Percentiles rank a stretch among this genome's conserved stretches.
These are phyloP conservation scores for Peziza echinospora DNA, from an alignment of 495 filamentous ascomycete species.

Conservation along the genomic window DNA sequence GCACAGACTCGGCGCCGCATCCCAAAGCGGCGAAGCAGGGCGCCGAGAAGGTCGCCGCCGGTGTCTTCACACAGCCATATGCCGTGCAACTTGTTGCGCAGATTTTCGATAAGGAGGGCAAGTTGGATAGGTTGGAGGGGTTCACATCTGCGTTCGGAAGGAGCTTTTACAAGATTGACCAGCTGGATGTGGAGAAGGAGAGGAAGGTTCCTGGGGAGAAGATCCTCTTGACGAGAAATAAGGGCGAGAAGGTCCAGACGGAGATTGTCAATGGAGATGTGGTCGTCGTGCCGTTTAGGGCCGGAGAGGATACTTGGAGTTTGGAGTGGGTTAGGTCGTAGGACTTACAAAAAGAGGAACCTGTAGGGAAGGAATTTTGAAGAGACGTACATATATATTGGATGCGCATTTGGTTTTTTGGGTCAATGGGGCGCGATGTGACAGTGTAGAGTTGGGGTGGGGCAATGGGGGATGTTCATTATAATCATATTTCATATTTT, in stretches of 20 bases:
- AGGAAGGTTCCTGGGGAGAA: constrained; percentile 27
- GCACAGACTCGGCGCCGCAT: constrained; percentile 56
- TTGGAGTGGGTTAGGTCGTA: constrained; percentile 21
- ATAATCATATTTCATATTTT: too few relatives aligned
- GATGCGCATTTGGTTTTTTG: too few relatives aligned
- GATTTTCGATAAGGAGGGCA: constrained; percentile 23
- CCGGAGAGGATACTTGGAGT: constrained; percentile 44
- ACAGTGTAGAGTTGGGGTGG: too few relatives aligned
- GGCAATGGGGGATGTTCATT: too few relatives aligned
- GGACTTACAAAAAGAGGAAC: too few relatives aligned
- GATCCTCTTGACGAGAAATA: constrained; percentile 40
- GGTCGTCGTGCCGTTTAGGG: constrained; percentile 50
- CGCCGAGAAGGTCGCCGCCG: constrained; percentile 46
- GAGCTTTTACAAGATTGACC: constrained; percentile 40
- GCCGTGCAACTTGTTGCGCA: constrained; percentile 32
- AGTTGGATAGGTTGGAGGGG: constrained; percentile 42
- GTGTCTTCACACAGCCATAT: constrained; percentile 81
- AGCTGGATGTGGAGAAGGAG: constrained; percentile 20
- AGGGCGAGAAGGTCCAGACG: constrained; percentile 21
- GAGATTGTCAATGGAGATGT: constrained; percentile 23
- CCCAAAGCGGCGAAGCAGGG: constrained; percentile 48
- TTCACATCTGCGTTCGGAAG: constrained; percentile 61
- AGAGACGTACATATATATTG: too few relatives aligned
- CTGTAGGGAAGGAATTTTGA: too few relatives aligned
- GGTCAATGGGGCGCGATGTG: too few relatives aligned